Conservation (phyloP, 371 early-diverging fungal species). For the Rhizopus arrhizus region DNA sequence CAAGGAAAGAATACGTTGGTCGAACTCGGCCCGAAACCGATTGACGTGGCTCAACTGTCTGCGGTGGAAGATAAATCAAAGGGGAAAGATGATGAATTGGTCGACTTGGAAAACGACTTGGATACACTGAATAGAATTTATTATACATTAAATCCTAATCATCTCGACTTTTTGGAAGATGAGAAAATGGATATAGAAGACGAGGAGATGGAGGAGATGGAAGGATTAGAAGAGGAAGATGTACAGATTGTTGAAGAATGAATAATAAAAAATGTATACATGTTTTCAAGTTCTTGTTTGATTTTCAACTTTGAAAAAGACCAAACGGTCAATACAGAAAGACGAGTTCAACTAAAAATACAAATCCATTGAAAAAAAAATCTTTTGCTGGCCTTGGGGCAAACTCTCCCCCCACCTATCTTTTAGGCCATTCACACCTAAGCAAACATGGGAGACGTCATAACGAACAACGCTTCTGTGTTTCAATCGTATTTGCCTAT, state of each 20-base stretch:
- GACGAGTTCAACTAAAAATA: neutral
- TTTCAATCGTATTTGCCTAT: too few relatives aligned
- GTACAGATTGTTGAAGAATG: constrained; percentile 1
- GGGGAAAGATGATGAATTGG: constrained; percentile 36
- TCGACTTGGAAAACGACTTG: constrained; percentile 35
- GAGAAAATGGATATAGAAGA: constrained; percentile 22
- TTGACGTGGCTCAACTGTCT: constrained; percentile 43
- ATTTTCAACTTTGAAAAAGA: neutral
- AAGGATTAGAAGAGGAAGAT: constrained; percentile 7
- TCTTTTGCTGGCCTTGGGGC: too few relatives aligned
- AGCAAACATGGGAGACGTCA: too few relatives aligned
- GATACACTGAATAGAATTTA: constrained; percentile 31
- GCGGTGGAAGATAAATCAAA: constrained; percentile 27
- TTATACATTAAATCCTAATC: constrained; percentile 27
- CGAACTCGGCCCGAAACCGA: constrained; percentile 36
- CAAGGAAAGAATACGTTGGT: constrained; percentile 14
- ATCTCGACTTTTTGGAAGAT: constrained; percentile 22
- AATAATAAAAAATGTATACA: neutral
- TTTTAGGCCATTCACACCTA: too few relatives aligned
- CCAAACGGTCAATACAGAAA: neutral
- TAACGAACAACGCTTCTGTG: too few relatives aligned
- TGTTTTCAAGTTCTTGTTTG: neutral
- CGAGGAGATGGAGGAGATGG: constrained; percentile 13
- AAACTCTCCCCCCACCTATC: too few relatives aligned
- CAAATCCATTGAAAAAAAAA: too few relatives aligned